These are phyloP conservation scores for Turnera subulata DNA, from an alignment of 345 rosid genomes.

Conservation along the genomic window DNA sequence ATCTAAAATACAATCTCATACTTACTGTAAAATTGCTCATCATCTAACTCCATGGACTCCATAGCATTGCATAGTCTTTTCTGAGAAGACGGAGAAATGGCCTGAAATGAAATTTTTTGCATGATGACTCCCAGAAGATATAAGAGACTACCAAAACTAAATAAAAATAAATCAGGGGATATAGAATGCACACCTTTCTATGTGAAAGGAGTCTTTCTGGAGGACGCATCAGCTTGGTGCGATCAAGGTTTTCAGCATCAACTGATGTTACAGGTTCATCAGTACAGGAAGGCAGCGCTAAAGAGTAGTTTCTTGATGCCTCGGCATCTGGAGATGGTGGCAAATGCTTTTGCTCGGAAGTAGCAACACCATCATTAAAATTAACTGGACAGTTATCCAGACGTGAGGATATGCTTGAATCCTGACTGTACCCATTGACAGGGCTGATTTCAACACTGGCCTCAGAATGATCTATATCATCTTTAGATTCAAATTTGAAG, in stretches of 20 bases:
- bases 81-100: slow-evolving; percentile 76
- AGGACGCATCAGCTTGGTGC: slow-evolving; percentile 27
- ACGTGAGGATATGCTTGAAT: slow-evolving; percentile 17
- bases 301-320: slow-evolving; percentile 20
- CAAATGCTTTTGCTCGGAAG: slow-evolving; percentile 21
- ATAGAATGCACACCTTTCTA: slow-evolving; percentile 50
- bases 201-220: slow-evolving; percentile 58
- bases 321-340: slow-evolving; percentile 16
- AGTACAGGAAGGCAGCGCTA: slow-evolving; percentile 12
- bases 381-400: slow-evolving; percentile 19
- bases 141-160: not conserved
- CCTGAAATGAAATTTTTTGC: slow-evolving; percentile 39
- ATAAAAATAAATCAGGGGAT: not conserved
- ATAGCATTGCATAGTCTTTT: slow-evolving; percentile 59
- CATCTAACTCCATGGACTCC: slow-evolving; percentile 39
- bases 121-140: not conserved
- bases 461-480: slow-evolving; percentile 25
- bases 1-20: slow-evolving; percentile 8
- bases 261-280: slow-evolving; percentile 8
- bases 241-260: slow-evolving; percentile 8
- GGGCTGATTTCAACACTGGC: slow-evolving; percentile 22
- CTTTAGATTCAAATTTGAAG: slow-evolving; percentile 27
- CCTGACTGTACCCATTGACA: slow-evolving; percentile 19
- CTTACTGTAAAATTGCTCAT: slow-evolving; percentile 50
- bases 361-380: slow-evolving; percentile 18